Conservation (phyloP, 106 monocot species). For the Allium sativum region DNA sequence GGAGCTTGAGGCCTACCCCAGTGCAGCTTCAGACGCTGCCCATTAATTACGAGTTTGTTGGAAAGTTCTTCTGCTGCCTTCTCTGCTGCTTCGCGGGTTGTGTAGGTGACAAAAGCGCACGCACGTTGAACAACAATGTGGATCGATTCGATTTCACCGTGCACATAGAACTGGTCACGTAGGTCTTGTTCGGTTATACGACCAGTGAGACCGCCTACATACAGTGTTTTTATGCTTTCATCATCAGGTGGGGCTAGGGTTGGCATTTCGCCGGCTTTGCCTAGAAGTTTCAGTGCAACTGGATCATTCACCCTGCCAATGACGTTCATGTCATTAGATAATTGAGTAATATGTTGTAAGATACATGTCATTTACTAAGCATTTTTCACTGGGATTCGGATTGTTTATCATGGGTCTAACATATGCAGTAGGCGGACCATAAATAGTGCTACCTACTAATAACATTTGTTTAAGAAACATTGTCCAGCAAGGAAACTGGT, state of each 20-base stretch:
- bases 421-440: too few relatives aligned
- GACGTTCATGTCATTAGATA: background rate
- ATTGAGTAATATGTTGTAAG: too few relatives aligned
- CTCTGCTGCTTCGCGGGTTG: conserved; percentile 81
- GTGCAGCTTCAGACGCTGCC: conserved; percentile 82
- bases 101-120: conserved; percentile 90
- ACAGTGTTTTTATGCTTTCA: conserved; percentile 87
- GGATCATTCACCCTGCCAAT: conserved; percentile 60
- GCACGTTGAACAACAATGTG: conserved; percentile 90
- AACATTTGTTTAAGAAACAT: too few relatives aligned
- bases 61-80: conserved; percentile 91
- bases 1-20: conserved; percentile 91
- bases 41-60: conserved; percentile 92
- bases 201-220: conserved; percentile 82
- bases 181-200: conserved; percentile 88
- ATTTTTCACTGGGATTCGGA: too few relatives aligned
- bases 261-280: conserved; percentile 97
- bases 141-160: conserved; percentile 91
- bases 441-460: too few relatives aligned
- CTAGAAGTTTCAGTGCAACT: conserved; percentile 83
- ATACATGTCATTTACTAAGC: too few relatives aligned
- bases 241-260: conserved; percentile 85
- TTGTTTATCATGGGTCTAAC: too few relatives aligned
- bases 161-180: conserved; percentile 80
- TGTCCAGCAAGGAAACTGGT: too few relatives aligned